Conservation (phyloP, 2,329 filamentous ascomycete species). For the Zelopaecilomyces penicillatus region DNA sequence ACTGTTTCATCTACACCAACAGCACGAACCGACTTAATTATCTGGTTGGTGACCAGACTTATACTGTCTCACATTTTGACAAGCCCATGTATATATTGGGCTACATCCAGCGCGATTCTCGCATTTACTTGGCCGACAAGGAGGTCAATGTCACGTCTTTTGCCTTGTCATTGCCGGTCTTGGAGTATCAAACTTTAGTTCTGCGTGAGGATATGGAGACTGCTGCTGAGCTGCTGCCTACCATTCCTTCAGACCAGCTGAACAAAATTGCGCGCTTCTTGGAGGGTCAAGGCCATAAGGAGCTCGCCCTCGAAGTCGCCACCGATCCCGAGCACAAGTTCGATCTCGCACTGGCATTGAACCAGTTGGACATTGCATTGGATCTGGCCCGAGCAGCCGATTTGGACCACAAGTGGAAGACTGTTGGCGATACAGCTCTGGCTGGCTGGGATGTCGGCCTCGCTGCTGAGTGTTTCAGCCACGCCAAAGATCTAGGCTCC, state of each 20-base stretch:
- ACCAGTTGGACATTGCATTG: conserved; percentile 76
- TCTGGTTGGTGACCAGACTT: conserved; percentile 93
- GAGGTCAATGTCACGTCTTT: conserved; percentile 90
- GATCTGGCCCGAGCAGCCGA: conserved; percentile 76
- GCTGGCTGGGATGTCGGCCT: conserved; percentile 77
- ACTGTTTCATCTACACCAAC: conserved; percentile 99
- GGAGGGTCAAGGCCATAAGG: conserved; percentile 94
- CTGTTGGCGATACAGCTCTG: conserved; percentile 84
- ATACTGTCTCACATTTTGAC: conserved; percentile 96
- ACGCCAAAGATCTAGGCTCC: conserved; percentile 84
- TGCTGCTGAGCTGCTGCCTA: conserved; percentile 73
- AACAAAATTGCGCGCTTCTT: conserved; percentile 98
- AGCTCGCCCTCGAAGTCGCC: conserved; percentile 86
- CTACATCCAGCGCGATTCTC: conserved; percentile 90
- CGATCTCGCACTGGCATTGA: conserved; percentile 76
- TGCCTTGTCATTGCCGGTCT: conserved; percentile 78
- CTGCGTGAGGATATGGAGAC: conserved; percentile 89
- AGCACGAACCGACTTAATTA: conserved; percentile 95
- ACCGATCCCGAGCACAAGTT: conserved; percentile 96
- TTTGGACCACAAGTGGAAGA: conserved; percentile 97
- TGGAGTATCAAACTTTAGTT: conserved; percentile 95
- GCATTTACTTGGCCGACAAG: conserved; percentile 92
- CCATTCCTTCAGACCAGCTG: conserved; percentile 84
- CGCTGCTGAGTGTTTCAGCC: conserved; percentile 85
- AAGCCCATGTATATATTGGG: conserved; percentile 90